Percentiles rank a stretch among this genome's conserved stretches.
Evolutionary conservation across 495 filamentous ascomycete species (phyloP).

Genomic region (Podospora appendiculata): DNA sequence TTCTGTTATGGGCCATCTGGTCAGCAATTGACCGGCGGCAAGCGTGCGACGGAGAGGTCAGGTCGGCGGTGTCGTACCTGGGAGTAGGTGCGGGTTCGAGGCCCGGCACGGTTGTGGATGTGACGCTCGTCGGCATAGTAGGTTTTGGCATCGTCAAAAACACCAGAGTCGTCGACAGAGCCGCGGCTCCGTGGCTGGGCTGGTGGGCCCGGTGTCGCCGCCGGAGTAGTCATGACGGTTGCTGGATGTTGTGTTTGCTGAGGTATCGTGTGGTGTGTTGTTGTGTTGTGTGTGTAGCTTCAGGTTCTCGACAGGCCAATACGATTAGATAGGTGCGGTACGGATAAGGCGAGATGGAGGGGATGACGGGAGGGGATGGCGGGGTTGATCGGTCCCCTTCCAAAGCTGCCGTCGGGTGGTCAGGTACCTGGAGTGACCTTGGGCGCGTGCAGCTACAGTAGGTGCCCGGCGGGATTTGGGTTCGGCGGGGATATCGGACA

Average conservation of each 20-base stretch:
- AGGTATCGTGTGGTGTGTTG: constrained; percentile 7
- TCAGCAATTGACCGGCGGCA: constrained; percentile 16
- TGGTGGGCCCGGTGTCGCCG: constrained; percentile 1
- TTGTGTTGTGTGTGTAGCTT: neutral
- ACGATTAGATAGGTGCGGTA: no score
- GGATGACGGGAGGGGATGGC: no score
- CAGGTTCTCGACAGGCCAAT: no score
- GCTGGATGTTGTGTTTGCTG: neutral
- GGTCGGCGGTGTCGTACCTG: constrained; percentile 24
- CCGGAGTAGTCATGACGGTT: constrained; percentile 10
- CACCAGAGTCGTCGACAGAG: constrained; percentile 27
- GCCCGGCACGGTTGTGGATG: constrained; percentile 26
- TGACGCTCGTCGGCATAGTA: constrained; percentile 45
- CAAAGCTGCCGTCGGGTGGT: no score
- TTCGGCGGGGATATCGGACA: no score
- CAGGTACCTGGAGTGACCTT: no score
- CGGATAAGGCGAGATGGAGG: no score
- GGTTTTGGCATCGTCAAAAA: constrained; percentile 41
- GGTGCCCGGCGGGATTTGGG: no score
- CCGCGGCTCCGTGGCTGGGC: constrained; percentile 10
- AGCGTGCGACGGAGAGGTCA: neutral
- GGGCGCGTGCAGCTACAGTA: no score
- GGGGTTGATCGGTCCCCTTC: no score
- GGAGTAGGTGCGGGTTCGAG: constrained; percentile 38
- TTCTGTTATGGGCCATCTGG: constrained; percentile 20